Evolutionary conservation across 257 asterid species (phyloP).

Genomic region (Solanum habrochaites): DNA sequence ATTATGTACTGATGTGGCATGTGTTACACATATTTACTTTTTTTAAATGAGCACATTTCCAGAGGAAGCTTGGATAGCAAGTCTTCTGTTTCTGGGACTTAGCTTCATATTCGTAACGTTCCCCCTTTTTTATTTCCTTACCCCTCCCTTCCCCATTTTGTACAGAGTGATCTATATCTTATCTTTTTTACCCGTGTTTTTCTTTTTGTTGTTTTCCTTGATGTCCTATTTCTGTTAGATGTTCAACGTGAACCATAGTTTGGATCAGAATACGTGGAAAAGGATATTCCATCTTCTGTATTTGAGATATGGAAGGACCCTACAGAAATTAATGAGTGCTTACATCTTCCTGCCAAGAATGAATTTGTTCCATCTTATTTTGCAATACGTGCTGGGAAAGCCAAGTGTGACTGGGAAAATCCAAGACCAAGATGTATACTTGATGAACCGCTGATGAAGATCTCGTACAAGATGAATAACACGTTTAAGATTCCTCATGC

Average conservation of each 20-base stretch:
- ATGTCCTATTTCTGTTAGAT: constrained; percentile 30
- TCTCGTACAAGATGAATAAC: constrained; percentile 89
- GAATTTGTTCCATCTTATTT: constrained; percentile 85
- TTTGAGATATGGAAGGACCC: constrained; percentile 79
- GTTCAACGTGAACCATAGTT: constrained; percentile 89
- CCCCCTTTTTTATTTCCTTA: not conserved
- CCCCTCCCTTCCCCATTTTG: not conserved
- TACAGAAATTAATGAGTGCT: constrained; percentile 45
- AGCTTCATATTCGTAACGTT: not conserved
- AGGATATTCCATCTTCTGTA: constrained; percentile 63
- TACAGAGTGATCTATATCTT: not conserved
- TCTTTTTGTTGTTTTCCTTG: not conserved
- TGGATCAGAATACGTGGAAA: constrained; percentile 74
- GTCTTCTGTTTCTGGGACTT: not conserved
- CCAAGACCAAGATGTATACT: constrained; percentile 63
- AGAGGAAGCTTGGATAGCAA: not conserved
- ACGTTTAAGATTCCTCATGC: constrained; percentile 94
- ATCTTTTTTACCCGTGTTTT: not conserved
- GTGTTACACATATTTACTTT: not conserved
- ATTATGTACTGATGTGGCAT: not conserved
- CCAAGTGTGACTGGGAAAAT: constrained; percentile 24
- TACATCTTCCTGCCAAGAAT: constrained; percentile 72
- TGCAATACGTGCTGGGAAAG: constrained; percentile 50
- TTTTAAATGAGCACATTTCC: not conserved
- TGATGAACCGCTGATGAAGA: constrained; percentile 65